Evolutionary conservation across 169 alveolate species (phyloP).

Genomic region (Cystoisospora suis): DNA sequence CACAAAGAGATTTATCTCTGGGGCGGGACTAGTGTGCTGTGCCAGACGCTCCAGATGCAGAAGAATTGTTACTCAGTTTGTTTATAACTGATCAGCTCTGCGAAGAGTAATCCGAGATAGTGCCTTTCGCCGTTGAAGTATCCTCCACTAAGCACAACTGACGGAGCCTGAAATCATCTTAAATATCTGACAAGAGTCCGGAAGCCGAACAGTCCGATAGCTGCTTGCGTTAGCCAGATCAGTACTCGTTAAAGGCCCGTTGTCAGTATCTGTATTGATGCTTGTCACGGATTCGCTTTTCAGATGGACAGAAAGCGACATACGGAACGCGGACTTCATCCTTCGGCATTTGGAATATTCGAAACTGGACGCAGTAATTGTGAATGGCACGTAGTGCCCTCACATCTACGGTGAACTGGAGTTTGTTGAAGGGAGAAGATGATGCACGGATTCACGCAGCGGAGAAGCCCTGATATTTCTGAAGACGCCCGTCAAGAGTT

Average conservation of each 20-base stretch:
- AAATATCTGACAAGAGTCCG: background rate
- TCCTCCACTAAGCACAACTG: background rate
- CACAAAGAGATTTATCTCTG: no score
- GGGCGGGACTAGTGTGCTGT: no score
- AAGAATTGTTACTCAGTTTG: no score
- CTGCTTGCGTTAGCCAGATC: background rate
- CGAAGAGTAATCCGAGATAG: no score
- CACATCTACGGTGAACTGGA: no score
- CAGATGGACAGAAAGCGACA: constrained; percentile 22
- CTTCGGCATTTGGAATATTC: background rate
- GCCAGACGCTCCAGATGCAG: no score
- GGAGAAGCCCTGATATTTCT: no score
- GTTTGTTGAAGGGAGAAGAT: no score
- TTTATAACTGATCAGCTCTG: no score
- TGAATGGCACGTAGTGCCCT: no score
- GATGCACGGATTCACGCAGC: no score
- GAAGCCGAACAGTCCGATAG: background rate
- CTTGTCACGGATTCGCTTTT: background rate
- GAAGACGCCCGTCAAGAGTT: no score
- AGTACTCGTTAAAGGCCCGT: background rate
- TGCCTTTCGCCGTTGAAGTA: background rate
- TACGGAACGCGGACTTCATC: background rate
- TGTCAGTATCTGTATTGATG: background rate
- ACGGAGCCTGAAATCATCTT: background rate
- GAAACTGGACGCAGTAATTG: background rate